Evolutionary conservation across 1,284 basidiomycete species (phyloP).

Genomic region (Laetiporus sulphureus): DNA sequence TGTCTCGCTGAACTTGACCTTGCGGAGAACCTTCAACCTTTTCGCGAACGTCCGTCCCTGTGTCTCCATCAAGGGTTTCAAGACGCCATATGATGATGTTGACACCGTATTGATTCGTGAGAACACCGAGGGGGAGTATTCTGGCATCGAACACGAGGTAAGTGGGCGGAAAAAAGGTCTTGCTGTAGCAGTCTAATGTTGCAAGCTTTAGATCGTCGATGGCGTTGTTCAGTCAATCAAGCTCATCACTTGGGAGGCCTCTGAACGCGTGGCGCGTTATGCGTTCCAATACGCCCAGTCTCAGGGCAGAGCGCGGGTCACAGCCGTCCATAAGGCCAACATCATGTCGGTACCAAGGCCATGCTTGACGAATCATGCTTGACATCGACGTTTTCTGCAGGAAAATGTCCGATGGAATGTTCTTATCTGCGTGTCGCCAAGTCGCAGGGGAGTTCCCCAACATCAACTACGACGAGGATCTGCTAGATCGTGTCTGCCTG

Average conservation of each 20-base stretch:
- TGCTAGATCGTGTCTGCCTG: conserved; percentile 95
- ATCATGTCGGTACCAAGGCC: conserved; percentile 72
- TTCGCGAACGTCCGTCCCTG: conserved; percentile 99
- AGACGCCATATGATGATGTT: conserved; percentile 98
- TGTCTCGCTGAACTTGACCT: conserved; percentile 95
- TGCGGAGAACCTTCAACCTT: conserved; percentile 95
- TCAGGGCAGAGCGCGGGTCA: conserved; percentile 87
- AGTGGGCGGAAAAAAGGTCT: too few species aligned
- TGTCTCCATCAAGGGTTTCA: conserved; percentile 92
- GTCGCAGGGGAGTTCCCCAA: conserved; percentile 96
- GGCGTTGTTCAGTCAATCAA: conserved; percentile 99
- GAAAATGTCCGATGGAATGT: conserved; percentile 99
- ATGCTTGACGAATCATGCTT: conserved; percentile 4
- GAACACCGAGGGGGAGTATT: conserved; percentile 99
- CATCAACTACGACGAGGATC: conserved; percentile 94
- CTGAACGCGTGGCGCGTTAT: conserved; percentile 97
- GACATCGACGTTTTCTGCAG: conserved; percentile 32
- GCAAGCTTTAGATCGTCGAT: conserved; percentile 66
- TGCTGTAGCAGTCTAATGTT: too few species aligned
- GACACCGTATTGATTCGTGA: conserved; percentile 98
- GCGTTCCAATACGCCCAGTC: conserved; percentile 96
- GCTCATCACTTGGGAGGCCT: conserved; percentile 98
- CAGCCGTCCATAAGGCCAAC: conserved; percentile 99
- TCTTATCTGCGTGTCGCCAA: conserved; percentile 94
- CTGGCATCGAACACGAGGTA: conserved; percentile 97